These are phyloP conservation scores for Paspalum vaginatum DNA, from an alignment of 176 grass and related monocot genomes.

Conservation along the genomic window DNA sequence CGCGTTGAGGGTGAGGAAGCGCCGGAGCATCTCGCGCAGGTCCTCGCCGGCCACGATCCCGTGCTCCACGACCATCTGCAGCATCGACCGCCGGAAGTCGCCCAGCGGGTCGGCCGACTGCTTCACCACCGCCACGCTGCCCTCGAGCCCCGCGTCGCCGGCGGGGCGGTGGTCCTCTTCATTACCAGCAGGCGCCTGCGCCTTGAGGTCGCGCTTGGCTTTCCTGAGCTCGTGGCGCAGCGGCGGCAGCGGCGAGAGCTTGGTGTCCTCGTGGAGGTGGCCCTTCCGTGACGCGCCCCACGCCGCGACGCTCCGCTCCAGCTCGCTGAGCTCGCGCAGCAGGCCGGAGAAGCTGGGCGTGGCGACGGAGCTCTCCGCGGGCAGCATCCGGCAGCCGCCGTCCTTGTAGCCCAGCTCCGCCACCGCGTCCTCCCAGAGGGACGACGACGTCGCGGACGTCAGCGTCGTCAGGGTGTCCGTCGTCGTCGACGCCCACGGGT, in stretches of 20 bases:
- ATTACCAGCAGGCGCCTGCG: not conserved
- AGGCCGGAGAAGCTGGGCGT: constrained; percentile 65
- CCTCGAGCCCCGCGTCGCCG: constrained; percentile 34
- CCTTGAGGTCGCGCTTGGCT: not conserved
- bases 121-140: constrained; percentile 72
- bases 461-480: constrained; percentile 49
- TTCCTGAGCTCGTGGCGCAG: not conserved
- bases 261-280: constrained; percentile 9
- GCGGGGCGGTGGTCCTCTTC: not conserved
- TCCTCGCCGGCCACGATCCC: constrained; percentile 62
- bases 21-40: constrained; percentile 73
- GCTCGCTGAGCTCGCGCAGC: constrained; percentile 68
- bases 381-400: not conserved
- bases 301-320: constrained; percentile 64
- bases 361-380: constrained; percentile 16
- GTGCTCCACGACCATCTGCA: constrained; percentile 81
- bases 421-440: constrained; percentile 50
- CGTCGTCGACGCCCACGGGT: constrained; percentile 41
- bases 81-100: constrained; percentile 83
- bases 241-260: not conserved
- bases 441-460: constrained; percentile 47
- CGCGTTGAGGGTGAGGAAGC: constrained; percentile 76
- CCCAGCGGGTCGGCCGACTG: constrained; percentile 64
- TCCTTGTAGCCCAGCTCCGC: constrained; percentile 28
- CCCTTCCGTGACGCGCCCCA: constrained; percentile 46